Evolutionary conservation across 2,329 filamentous ascomycete genomes (phyloP).

Genomic region (Phyllosticta citriasiana): DNA sequence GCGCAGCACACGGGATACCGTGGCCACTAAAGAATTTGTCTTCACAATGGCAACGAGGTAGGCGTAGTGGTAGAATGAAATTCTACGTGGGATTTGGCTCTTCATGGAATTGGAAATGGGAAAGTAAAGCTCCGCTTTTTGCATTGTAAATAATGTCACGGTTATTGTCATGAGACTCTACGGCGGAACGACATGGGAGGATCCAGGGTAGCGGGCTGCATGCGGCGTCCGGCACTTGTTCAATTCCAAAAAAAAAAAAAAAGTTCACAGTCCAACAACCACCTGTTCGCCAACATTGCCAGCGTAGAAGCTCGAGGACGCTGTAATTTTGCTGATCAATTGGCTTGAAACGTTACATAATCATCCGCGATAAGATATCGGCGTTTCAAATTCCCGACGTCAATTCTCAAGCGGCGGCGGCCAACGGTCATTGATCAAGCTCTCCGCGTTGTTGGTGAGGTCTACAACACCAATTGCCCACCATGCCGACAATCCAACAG

Average conservation of each 20-base stretch:
- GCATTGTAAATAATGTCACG: constrained; percentile 8
- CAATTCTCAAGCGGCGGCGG: constrained; percentile 7
- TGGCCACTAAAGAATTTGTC: no score
- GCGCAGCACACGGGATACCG: no score
- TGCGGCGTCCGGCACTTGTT: constrained; percentile 6
- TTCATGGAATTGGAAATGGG: not conserved
- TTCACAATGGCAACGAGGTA: no score
- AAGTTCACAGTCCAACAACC: not conserved
- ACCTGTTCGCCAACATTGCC: not conserved
- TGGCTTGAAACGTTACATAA: not conserved
- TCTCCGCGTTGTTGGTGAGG: not conserved
- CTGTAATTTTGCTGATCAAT: not conserved
- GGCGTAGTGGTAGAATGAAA: not conserved
- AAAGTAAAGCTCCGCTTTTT: not conserved
- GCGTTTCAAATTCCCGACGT: constrained; percentile 8
- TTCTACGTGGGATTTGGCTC: not conserved
- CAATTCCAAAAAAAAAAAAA: not conserved
- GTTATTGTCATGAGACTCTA: constrained; percentile 8
- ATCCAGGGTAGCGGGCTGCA: not conserved
- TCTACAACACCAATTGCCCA: constrained; percentile 3
- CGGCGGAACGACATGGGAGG: constrained; percentile 7
- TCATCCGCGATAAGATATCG: constrained; percentile 5
- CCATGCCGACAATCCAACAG: constrained; percentile 50
- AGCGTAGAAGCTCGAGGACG: not conserved
- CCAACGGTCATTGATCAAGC: not conserved